These are phyloP conservation scores for Lachnellula suecica DNA, from an alignment of 2,329 filamentous ascomycete genomes.

Conservation along the genomic window DNA sequence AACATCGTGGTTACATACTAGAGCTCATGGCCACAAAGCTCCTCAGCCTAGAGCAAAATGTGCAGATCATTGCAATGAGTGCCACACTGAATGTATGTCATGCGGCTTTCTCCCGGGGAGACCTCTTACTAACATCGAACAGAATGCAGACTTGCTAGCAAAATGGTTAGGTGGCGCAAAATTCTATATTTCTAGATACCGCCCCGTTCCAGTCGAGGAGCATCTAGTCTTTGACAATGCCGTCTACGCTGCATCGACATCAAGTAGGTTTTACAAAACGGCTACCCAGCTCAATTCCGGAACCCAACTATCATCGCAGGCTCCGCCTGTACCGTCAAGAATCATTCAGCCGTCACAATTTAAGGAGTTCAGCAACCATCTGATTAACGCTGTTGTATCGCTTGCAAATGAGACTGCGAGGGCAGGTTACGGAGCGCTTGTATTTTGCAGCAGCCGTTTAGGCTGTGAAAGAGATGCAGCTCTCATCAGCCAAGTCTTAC, in stretches of 20 bases:
- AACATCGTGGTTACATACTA: constrained; percentile 73
- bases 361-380: constrained; percentile 62
- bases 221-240: constrained; percentile 70
- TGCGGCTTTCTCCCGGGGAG: neutral
- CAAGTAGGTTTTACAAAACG: constrained; percentile 56
- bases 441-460: constrained; percentile 71
- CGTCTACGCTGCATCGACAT: constrained; percentile 63
- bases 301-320: constrained; percentile 33
- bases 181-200: constrained; percentile 71
- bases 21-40: constrained; percentile 75
- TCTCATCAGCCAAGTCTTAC: constrained; percentile 67
- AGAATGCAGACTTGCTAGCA: constrained; percentile 71
- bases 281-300: constrained; percentile 47
- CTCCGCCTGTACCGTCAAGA: constrained; percentile 41
- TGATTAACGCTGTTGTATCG: constrained; percentile 69
- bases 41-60: constrained; percentile 62
- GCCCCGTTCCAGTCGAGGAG: constrained; percentile 74
- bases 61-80: constrained; percentile 72
- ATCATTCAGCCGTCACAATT: constrained; percentile 55
- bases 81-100: constrained; percentile 66
- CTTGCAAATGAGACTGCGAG: constrained; percentile 67
- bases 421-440: constrained; percentile 68
- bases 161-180: constrained; percentile 66
- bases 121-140: constrained; percentile 3
- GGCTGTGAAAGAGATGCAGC: constrained; percentile 68